Conservation (phyloP, 371 early-diverging fungal species). For the Mortierella sp. region DNA sequence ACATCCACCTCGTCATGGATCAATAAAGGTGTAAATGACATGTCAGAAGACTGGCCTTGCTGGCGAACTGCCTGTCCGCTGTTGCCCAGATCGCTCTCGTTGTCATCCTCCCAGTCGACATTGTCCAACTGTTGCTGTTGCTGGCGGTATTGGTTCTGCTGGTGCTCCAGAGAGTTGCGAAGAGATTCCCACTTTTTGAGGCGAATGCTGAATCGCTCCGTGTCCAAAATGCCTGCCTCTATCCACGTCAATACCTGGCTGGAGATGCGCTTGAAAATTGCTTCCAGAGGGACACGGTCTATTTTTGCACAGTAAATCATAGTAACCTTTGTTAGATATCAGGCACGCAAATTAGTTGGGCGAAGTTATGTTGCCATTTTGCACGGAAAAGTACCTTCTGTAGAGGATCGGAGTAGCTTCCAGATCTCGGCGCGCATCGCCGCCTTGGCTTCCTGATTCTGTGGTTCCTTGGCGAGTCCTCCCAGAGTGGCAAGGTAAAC, state of each 20-base stretch:
- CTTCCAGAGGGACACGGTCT: constrained; percentile 39
- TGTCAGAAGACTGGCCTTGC: neutral
- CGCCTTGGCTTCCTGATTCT: constrained; percentile 21
- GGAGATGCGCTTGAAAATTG: constrained; percentile 22
- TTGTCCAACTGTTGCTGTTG: constrained; percentile 10
- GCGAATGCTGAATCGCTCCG: constrained; percentile 31
- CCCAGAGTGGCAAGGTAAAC: constrained; percentile 27
- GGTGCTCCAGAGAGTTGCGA: constrained; percentile 16
- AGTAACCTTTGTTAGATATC: neutral
- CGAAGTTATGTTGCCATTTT: neutral
- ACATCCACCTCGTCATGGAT: constrained; percentile 45
- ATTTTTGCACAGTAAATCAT: neutral
- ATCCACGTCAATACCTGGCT: constrained; percentile 29
- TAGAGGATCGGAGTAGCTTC: constrained; percentile 17
- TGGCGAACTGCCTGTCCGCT: neutral
- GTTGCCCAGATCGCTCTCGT: neutral
- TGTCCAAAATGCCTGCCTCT: constrained; percentile 31
- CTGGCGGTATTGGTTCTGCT: constrained; percentile 14
- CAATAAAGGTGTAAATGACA: constrained; percentile 29
- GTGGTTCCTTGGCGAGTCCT: constrained; percentile 31
- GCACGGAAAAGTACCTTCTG: constrained; percentile 22
- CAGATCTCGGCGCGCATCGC: constrained; percentile 25
- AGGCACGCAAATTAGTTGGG: neutral
- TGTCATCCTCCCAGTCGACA: neutral
- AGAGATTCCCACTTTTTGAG: constrained; percentile 27